Evolutionary conservation across 345 rosid genomes (phyloP), one percentile per base, ranked within the genome.

Genomic region (Aquilaria malaccensis): DNA sequence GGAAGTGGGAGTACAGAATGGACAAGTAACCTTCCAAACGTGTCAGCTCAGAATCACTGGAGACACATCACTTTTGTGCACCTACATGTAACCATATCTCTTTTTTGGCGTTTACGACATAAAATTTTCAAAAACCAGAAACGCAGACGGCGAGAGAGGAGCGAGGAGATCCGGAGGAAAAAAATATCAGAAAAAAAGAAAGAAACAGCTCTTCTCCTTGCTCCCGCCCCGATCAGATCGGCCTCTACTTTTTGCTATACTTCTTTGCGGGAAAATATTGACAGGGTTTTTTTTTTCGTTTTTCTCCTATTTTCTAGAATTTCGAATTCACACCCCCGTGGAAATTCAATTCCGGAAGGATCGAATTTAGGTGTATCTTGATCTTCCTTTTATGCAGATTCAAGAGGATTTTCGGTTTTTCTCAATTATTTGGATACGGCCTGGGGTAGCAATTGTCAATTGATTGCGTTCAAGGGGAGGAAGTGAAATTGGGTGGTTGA

Each of bases 211-310:
- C 59, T 59, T 30, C 45, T 14, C 33, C 32, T 56, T 49, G 11
- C 53, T 11, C 7, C 58, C 33, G 30, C 57, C 13, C 59, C 56
- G 70, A 66, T 66, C 70, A 32, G 61, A 65, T 65, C 68, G 22
- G 63, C 13, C 56, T 50, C 30, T 59, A 52, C 60, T 43, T 59
- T 59, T 29, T 14, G 58, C 12, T 15, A 56, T 37, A 30, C 14
- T 58, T 22, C 46, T 51, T 51, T 41, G 41, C 52, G 37, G 43
- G 13, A 37, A 12, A 3, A 30, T 54, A 30, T 13, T 33, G 60
- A 3, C 32, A 45, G 11, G 12, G 13, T 13, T 45, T 55, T 63
- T 45, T 9, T 52, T 9, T 2, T 10, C 10, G n/a, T 56, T 11
- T 7, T 22, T 48, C 45, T 13, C 15, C 31, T 10, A 55, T 33